phyloP scores from a whole-genome alignment of 2,329 filamentous ascomycete species.

The Nigrograna mackinnonii region DNA sequence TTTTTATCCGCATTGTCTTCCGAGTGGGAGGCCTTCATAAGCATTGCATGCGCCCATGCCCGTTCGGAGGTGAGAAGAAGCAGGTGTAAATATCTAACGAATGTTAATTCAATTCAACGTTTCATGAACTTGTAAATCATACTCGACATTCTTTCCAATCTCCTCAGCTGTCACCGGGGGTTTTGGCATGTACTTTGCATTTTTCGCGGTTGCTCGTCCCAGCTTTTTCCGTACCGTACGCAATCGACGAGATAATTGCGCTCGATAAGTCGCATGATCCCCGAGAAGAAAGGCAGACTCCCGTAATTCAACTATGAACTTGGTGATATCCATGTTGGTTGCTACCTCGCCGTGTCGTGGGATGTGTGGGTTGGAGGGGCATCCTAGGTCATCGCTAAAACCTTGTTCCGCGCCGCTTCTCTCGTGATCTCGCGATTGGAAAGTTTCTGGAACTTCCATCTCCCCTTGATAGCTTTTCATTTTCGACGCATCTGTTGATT shows the following conservation, averaged over 20 bases:
- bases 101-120: background rate
- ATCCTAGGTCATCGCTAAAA: constrained; percentile 13
- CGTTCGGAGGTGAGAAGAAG: constrained; percentile 85
- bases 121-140: constrained; percentile 38
- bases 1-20: constrained; percentile 73
- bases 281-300: constrained; percentile 85
- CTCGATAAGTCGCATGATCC: constrained; percentile 85
- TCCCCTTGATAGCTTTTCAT: constrained; percentile 12
- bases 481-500: constrained; percentile 7
- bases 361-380: constrained; percentile 23
- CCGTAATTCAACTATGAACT: constrained; percentile 76
- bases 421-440: constrained; percentile 22
- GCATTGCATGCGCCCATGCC: constrained; percentile 95
- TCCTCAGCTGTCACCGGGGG: constrained; percentile 72
- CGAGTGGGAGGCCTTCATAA: constrained; percentile 82
- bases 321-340: constrained; percentile 81
- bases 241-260: constrained; percentile 77
- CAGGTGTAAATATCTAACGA: constrained; percentile 71
- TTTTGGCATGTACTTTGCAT: constrained; percentile 81
- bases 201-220: constrained; percentile 79
- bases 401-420: constrained; percentile 11
- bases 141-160: constrained; percentile 77
- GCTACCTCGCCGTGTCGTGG: constrained; percentile 4
- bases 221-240: constrained; percentile 84
- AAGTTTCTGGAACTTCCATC: constrained; percentile 21